Evolutionary conservation across 768 basidiomycete genomes (phyloP).

Genomic region (Boletus reticuloceps): DNA sequence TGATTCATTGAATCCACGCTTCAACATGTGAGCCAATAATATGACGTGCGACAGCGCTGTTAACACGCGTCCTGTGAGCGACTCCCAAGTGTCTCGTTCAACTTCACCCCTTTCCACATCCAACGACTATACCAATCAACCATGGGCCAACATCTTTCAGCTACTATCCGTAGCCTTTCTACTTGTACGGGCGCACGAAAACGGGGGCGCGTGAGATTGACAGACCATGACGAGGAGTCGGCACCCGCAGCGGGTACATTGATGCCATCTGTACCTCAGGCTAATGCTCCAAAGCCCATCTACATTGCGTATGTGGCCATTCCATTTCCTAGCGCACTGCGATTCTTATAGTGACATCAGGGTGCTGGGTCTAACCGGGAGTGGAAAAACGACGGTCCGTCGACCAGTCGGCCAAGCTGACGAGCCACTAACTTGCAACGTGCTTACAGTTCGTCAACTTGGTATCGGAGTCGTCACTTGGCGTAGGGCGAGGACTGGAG

Average conservation of each 20-base stretch:
- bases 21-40: background rate
- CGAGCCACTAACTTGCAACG: background rate
- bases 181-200: background rate
- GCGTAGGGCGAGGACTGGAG: conserved; percentile 32
- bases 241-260: background rate
- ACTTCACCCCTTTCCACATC: conserved; percentile 1
- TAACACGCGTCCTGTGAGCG: conserved; percentile 6
- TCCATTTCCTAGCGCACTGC: background rate
- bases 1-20: conserved; percentile 3
- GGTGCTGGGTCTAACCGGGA: conserved; percentile 30
- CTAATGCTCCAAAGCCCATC: conserved; percentile 13
- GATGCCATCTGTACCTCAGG: background rate
- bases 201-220: conserved; percentile 11
- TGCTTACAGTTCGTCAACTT: conserved; percentile 34
- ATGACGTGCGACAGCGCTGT: background rate
- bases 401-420: background rate
- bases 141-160: conserved; percentile 24
- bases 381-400: conserved; percentile 31
- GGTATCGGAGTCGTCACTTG: conserved; percentile 26
- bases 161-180: background rate
- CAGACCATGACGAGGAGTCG: conserved; percentile 19
- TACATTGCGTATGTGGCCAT: conserved; percentile 26
- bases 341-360: conserved; percentile 13
- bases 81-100: background rate
- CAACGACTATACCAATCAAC: conserved; percentile 9